Evolutionary conservation across 768 basidiomycete species (phyloP).

Genomic region (Podaxis sp.): DNA sequence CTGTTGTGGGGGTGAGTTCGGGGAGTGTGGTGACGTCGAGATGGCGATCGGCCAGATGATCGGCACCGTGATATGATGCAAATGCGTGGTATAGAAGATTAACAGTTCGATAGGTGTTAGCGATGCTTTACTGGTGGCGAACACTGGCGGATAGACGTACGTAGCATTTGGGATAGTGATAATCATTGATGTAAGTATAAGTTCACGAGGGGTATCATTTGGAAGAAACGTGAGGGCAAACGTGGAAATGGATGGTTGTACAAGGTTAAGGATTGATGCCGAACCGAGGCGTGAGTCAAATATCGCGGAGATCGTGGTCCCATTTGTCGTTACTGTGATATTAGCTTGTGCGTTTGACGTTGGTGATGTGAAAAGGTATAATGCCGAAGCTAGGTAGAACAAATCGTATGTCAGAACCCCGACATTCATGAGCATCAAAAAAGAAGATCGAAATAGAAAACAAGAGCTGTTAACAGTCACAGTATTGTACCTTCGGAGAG

Average conservation of each 20-base stretch:
- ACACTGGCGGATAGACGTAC: constrained; percentile 1
- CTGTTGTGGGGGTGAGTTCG: background rate
- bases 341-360: constrained; percentile 53
- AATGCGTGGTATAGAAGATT: background rate
- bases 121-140: background rate
- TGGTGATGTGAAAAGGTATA: constrained; percentile 22
- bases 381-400: constrained; percentile 3
- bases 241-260: constrained; percentile 37
- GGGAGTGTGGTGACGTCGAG: too few species aligned
- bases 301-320: constrained; percentile 27
- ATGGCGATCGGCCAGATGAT: background rate
- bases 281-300: constrained; percentile 43
- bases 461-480: background rate
- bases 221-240: constrained; percentile 34
- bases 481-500: background rate
- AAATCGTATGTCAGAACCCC: background rate
- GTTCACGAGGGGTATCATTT: constrained; percentile 14
- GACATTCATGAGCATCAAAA: background rate
- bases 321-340: constrained; percentile 46
- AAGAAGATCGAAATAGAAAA: background rate
- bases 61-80: background rate
- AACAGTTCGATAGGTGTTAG: background rate
- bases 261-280: constrained; percentile 39
- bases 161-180: constrained; percentile 5
- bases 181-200: constrained; percentile 6